Conservation (phyloP, 176 grass and related monocot species). For the Carex parvula region DNA sequence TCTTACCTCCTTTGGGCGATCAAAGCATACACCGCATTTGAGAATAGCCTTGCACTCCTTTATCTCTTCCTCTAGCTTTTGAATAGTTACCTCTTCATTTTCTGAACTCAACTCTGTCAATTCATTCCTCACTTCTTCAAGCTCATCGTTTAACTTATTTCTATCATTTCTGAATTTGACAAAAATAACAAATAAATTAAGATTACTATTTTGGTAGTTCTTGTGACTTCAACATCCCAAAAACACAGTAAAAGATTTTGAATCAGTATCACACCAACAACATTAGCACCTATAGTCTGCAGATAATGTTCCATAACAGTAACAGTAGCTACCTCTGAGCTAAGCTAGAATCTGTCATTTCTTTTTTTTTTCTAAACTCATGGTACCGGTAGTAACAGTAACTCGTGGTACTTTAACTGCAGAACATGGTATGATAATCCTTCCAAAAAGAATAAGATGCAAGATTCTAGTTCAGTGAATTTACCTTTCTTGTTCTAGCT, state of each 20-base stretch:
- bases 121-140: conserved; percentile 73
- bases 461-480: conserved; percentile 2
- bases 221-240: neutral
- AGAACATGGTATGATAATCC: conserved; percentile 14
- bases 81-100: conserved; percentile 70
- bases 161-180: conserved; percentile 63
- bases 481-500: conserved; percentile 85
- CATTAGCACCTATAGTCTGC: neutral
- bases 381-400: neutral
- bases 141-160: conserved; percentile 75
- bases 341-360: too few relatives aligned
- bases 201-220: neutral
- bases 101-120: conserved; percentile 74
- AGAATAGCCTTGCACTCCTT: conserved; percentile 97
- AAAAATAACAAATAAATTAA: conserved; percentile 22
- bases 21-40: conserved; percentile 91
- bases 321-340: neutral
- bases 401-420: neutral
- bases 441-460: conserved; percentile 15
- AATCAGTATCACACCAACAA: neutral
- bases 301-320: neutral
- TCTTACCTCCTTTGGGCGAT: conserved; percentile 92
- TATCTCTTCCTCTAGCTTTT: conserved; percentile 91
- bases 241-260: neutral
- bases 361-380: too few relatives aligned